Evolutionary conservation across 371 early-diverging fungal species (phyloP).

Genomic region (Lichtheimia ramosa): DNA sequence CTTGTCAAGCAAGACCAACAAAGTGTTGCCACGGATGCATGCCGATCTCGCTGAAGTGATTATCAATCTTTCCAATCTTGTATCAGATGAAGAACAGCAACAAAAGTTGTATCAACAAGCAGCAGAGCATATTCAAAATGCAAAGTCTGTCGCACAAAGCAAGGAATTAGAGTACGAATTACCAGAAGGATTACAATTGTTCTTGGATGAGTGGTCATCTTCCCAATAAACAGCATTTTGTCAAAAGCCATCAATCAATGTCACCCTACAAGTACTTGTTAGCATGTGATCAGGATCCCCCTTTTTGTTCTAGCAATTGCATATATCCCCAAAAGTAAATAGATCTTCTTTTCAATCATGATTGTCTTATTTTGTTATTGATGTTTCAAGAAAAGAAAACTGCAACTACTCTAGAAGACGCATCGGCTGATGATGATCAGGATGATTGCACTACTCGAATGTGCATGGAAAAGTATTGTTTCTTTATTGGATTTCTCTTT

Average conservation of each 20-base stretch:
- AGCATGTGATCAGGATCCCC: too few species aligned
- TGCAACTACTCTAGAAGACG: too few species aligned
- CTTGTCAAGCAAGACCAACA: slow-evolving; percentile 16
- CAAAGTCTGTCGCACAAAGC: slow-evolving; percentile 26
- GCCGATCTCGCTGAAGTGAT: slow-evolving; percentile 43
- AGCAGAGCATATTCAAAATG: slow-evolving; percentile 28
- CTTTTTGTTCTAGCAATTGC: too few species aligned
- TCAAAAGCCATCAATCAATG: too few species aligned
- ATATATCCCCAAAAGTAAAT: too few species aligned
- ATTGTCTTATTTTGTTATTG: too few species aligned
- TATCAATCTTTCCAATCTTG: slow-evolving; percentile 42
- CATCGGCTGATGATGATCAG: too few species aligned
- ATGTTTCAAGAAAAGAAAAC: slow-evolving; percentile 11
- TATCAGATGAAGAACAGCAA: slow-evolving; percentile 38
- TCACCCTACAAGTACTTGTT: too few species aligned
- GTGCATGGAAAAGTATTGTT: slow-evolving; percentile 12
- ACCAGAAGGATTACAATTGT: slow-evolving; percentile 44
- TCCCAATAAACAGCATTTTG: too few species aligned
- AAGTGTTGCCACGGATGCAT: slow-evolving; percentile 25
- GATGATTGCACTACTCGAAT: too few species aligned
- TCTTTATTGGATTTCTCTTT: slow-evolving; percentile 35
- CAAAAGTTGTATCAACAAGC: slow-evolving; percentile 31
- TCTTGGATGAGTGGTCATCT: slow-evolving; percentile 35
- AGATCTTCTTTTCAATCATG: too few species aligned
- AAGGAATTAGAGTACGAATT: slow-evolving; percentile 28